These are phyloP conservation scores for Colletotrichum melonis DNA, from an alignment of 2,329 filamentous ascomycete genomes.

Conservation along the genomic window DNA sequence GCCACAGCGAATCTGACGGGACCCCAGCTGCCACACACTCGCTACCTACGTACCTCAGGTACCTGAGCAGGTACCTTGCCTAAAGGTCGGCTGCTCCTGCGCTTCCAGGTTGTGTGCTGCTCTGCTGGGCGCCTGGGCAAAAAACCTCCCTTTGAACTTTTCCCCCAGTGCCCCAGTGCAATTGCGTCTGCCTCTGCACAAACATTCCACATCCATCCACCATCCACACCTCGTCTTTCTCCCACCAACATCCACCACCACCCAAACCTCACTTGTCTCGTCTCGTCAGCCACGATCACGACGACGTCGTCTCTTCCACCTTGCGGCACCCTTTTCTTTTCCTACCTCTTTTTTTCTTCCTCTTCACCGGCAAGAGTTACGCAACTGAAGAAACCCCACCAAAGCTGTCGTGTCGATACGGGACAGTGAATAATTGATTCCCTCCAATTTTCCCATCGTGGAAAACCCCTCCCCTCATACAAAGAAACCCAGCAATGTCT, in stretches of 20 bases:
- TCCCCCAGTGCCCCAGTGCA: conserved; percentile 19
- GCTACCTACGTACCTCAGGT: background rate
- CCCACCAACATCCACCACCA: conserved; percentile 36
- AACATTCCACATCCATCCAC: conserved; percentile 38
- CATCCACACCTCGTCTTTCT: conserved; percentile 38
- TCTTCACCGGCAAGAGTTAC: conserved; percentile 41
- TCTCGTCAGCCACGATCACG: conserved; percentile 36
- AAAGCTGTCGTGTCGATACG: conserved; percentile 36
- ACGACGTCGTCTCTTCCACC: conserved; percentile 33
- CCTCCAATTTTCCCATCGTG: conserved; percentile 31
- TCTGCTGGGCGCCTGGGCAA: conserved; percentile 16
- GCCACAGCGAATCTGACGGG: background rate
- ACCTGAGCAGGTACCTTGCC: no score
- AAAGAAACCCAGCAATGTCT: conserved; percentile 73
- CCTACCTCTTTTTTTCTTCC: conserved; percentile 39
- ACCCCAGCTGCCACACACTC: background rate
- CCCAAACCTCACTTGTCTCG: conserved; percentile 39
- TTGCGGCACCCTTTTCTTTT: conserved; percentile 39
- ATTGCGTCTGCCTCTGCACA: conserved; percentile 34
- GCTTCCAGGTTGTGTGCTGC: background rate
- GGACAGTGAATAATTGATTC: conserved; percentile 35
- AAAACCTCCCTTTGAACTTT: conserved; percentile 36
- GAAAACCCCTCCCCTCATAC: conserved; percentile 32
- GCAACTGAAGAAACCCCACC: conserved; percentile 23
- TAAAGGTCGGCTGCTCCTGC: background rate